Conservation (phyloP, 257 asterid species). For the Gentiana macrophylla region DNA sequence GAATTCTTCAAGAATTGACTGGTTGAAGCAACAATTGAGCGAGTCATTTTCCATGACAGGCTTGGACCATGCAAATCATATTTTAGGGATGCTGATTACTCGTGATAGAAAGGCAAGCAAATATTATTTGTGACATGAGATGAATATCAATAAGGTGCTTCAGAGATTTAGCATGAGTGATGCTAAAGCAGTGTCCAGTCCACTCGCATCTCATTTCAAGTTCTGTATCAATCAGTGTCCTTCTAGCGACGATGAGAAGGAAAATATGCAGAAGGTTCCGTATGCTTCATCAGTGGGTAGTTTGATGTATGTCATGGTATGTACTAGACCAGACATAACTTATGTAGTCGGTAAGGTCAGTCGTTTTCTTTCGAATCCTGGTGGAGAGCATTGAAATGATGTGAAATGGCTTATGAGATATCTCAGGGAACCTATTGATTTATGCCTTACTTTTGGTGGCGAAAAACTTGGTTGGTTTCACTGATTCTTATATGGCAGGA, state of each 20-base stretch:
- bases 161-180: too few relatives aligned
- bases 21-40: neutral
- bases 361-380: neutral
- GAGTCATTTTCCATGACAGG: neutral
- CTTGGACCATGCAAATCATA: too few relatives aligned
- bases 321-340: neutral
- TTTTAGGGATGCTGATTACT: slow-evolving; percentile 2
- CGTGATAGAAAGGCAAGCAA: neutral
- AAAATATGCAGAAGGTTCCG: too few relatives aligned
- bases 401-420: slow-evolving; percentile 1
- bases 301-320: too few relatives aligned
- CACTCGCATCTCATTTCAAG: neutral
- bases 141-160: neutral
- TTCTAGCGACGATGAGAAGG: neutral
- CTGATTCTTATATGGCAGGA: neutral
- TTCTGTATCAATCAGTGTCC: neutral
- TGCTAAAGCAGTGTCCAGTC: too few relatives aligned
- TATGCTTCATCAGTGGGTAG: too few relatives aligned
- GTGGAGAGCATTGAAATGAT: neutral
- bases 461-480: neutral
- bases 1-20: neutral
- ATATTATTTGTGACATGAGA: neutral
- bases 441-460: neutral
- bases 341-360: neutral
- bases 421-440: neutral